These are phyloP conservation scores for Fraxinus angustifolia DNA, from an alignment of 305 asterid species.

Conservation along the genomic window DNA sequence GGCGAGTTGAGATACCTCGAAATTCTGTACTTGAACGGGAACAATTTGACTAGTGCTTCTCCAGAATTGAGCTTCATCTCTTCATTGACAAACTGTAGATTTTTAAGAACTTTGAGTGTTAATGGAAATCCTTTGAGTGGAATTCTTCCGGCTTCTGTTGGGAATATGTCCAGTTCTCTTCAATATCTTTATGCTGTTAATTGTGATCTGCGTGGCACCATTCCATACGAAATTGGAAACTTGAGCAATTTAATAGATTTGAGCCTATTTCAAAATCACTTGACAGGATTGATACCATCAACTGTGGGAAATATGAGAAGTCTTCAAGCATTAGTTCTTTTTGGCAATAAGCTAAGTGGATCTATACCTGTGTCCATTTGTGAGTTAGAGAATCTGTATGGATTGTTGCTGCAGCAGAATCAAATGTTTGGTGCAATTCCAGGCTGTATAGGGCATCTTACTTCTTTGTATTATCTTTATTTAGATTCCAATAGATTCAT, in stretches of 20 bases:
- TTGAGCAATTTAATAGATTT: not conserved
- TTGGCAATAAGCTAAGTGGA: slow-evolving; percentile 21
- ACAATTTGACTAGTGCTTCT: slow-evolving; percentile 26
- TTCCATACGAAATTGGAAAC: slow-evolving; percentile 20
- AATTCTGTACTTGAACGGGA: not conserved
- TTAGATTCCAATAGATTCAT: slow-evolving; percentile 18
- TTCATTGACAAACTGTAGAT: slow-evolving; percentile 27
- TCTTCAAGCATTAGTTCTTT: slow-evolving; percentile 17
- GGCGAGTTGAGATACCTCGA: slow-evolving; percentile 24
- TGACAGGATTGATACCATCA: slow-evolving; percentile 24
- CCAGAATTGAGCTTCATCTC: slow-evolving; percentile 20
- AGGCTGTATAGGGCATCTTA: slow-evolving; percentile 24
- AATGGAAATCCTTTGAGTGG: slow-evolving; percentile 20
- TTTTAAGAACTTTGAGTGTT: slow-evolving; percentile 2
- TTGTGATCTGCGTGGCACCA: slow-evolving; percentile 11
- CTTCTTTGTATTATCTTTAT: slow-evolving; percentile 1
- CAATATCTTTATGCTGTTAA: not conserved
- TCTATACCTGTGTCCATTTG: slow-evolving; percentile 23
- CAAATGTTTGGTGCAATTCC: slow-evolving; percentile 23
- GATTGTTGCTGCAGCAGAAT: slow-evolving; percentile 7
- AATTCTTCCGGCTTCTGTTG: slow-evolving; percentile 28
- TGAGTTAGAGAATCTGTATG: not conserved
- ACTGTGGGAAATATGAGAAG: slow-evolving; percentile 7
- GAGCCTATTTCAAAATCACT: slow-evolving; percentile 9
- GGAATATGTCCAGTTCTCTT: slow-evolving; percentile 28